A percentile compares a stretch with the other conserved stretches of the same genome.
Evolutionary conservation across 495 filamentous ascomycete species (phyloP).

Genomic region (Cercophora sp.): DNA sequence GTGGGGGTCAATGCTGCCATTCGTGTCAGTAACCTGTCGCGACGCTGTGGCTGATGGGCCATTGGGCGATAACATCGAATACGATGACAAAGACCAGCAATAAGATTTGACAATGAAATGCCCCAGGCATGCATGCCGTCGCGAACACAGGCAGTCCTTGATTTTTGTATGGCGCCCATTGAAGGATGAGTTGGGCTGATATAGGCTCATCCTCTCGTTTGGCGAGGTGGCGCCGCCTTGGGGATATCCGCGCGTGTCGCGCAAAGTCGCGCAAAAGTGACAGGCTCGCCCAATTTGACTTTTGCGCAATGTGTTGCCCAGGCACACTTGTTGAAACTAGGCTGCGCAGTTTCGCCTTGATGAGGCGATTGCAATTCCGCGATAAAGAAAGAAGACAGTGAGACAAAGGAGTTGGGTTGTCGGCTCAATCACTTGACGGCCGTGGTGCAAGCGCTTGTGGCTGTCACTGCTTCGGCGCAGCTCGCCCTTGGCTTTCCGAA

Average conservation of each 20-base stretch:
- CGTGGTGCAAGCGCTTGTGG: background rate
- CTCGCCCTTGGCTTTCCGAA: no score
- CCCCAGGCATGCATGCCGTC: no score
- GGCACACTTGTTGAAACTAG: no score
- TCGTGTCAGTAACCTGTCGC: constrained; percentile 11
- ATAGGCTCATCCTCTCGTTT: background rate
- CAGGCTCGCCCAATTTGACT: no score
- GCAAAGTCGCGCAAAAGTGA: constrained; percentile 3
- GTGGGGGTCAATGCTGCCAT: constrained; percentile 14
- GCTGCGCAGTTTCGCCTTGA: background rate
- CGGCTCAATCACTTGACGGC: background rate
- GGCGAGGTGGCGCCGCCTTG: background rate
- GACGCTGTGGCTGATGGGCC: no score
- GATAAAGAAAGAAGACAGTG: background rate
- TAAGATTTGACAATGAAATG: background rate
- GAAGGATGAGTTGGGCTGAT: background rate
- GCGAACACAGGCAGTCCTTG: no score
- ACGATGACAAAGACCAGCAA: background rate
- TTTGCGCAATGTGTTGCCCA: no score
- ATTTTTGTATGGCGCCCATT: no score
- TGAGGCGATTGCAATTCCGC: background rate
- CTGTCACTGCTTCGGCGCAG: background rate
- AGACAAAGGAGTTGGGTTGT: constrained; percentile 3
- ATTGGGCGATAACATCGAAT: background rate
- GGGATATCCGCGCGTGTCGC: constrained; percentile 9